phyloP scores from a whole-genome alignment of 73 alveolate genomes.

The Loxodes magnus region DNA sequence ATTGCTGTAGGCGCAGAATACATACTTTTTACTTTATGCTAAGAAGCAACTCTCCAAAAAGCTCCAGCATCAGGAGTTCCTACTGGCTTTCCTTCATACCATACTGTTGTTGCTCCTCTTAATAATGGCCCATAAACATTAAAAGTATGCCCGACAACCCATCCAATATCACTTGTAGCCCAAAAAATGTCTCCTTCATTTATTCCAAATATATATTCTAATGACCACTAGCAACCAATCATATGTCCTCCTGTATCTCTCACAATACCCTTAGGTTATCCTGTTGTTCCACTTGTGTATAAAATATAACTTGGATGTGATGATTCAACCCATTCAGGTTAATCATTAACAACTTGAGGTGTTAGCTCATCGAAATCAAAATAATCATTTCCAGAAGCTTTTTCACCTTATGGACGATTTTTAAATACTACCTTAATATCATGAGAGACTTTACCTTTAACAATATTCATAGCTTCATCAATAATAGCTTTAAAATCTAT shows the following conservation, averaged over 20 bases:
- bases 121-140: conserved; percentile 97
- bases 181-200: conserved; percentile 77
- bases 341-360: conserved; percentile 13
- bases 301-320: conserved; percentile 88
- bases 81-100: conserved; percentile 98
- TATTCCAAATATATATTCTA: conserved; percentile 85
- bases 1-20: conserved; percentile 99
- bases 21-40: conserved; percentile 78
- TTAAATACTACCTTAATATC: neutral
- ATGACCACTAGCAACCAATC: conserved; percentile 83
- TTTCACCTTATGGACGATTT: conserved; percentile 12
- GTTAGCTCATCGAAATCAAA: conserved; percentile 45
- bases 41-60: conserved; percentile 72
- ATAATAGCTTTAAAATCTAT: conserved; percentile 73
- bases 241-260: conserved; percentile 95
- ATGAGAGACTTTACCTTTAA: conserved; percentile 20
- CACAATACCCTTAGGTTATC: conserved; percentile 97
- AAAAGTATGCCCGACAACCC: conserved; percentile 99
- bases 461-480: conserved; percentile 67
- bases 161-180: conserved; percentile 97
- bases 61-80: conserved; percentile 94
- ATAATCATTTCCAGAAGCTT: conserved; percentile 16
- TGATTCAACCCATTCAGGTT: conserved; percentile 54
- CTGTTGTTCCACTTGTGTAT: conserved; percentile 99
- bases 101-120: conserved; percentile 91